Percentiles rank a stretch among this genome's conserved stretches.
phyloP scores from a whole-genome alignment of 306 rosid species.

The Quercus cerris region DNA sequence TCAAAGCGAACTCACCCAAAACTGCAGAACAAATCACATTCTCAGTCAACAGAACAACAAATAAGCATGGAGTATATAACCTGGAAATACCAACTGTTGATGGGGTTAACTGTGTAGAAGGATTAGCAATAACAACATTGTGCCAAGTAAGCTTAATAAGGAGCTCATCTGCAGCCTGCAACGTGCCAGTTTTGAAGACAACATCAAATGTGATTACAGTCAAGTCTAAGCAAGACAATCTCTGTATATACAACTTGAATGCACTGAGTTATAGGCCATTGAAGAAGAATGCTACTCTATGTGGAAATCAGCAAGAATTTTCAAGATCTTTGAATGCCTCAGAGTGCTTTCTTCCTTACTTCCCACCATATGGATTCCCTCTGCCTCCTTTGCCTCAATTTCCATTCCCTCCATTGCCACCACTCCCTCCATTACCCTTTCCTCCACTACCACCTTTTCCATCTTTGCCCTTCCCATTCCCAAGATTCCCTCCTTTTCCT shows the following conservation, averaged over 20 bases:
- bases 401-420: constrained; percentile 27
- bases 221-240: constrained; percentile 55
- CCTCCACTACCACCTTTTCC: constrained; percentile 30
- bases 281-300: constrained; percentile 41
- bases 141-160: constrained; percentile 55
- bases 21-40: constrained; percentile 42
- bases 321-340: constrained; percentile 38
- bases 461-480: constrained; percentile 33
- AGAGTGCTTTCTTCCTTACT: constrained; percentile 43
- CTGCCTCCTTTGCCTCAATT: constrained; percentile 41
- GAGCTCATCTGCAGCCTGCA: constrained; percentile 44
- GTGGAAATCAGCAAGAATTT: constrained; percentile 30
- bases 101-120: constrained; percentile 51
- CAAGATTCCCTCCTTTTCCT: constrained; percentile 32
- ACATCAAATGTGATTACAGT: constrained; percentile 45
- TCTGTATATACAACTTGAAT: constrained; percentile 62
- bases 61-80: constrained; percentile 50
- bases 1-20: constrained; percentile 49
- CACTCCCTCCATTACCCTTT: constrained; percentile 36
- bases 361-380: constrained; percentile 42
- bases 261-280: constrained; percentile 56
- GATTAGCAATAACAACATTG: constrained; percentile 43
- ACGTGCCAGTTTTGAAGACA: constrained; percentile 40
- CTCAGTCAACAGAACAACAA: constrained; percentile 58
- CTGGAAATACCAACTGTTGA: constrained; percentile 62